phyloP scores from a whole-genome alignment of 225 moss, liverwort and hornwort genomes.

The Anthoceros angustus region DNA sequence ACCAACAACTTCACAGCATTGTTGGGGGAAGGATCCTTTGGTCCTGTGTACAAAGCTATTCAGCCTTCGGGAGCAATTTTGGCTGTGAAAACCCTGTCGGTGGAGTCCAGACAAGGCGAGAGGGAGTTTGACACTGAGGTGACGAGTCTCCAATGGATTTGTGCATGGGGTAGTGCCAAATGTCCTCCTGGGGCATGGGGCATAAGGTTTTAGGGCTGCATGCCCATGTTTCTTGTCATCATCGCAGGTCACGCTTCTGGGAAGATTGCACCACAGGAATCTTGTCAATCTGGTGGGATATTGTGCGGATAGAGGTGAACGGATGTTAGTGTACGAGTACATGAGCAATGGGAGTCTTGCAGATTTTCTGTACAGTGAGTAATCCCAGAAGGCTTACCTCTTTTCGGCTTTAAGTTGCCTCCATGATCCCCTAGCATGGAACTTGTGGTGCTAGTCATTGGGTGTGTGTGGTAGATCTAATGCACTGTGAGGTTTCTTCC shows the following conservation, averaged over 20 bases:
- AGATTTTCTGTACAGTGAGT: slow-evolving; percentile 46
- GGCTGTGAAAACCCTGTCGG: slow-evolving; percentile 82
- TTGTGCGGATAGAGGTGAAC: slow-evolving; percentile 66
- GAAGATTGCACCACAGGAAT: slow-evolving; percentile 87
- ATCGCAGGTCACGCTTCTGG: slow-evolving; percentile 59
- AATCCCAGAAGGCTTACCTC: not conserved
- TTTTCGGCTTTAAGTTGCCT: not conserved
- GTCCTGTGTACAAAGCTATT: slow-evolving; percentile 85
- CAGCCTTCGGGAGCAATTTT: slow-evolving; percentile 62
- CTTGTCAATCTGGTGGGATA: slow-evolving; percentile 91
- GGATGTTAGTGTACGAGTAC: slow-evolving; percentile 84
- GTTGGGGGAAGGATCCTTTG: slow-evolving; percentile 83
- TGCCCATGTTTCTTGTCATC: not conserved
- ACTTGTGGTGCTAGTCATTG: not conserved
- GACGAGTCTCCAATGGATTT: not conserved
- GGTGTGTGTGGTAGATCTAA: not conserved
- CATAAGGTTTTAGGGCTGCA: not conserved
- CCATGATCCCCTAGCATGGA: not conserved
- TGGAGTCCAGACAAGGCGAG: slow-evolving; percentile 93
- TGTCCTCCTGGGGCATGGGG: not conserved
- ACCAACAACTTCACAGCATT: slow-evolving; percentile 75
- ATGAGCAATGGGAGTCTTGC: slow-evolving; percentile 84
- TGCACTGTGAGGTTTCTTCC: not conserved
- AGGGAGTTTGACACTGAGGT: slow-evolving; percentile 97
- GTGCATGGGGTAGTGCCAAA: not conserved